Conservation (phyloP, 441 rosid species). For the Daphne laureola region DNA sequence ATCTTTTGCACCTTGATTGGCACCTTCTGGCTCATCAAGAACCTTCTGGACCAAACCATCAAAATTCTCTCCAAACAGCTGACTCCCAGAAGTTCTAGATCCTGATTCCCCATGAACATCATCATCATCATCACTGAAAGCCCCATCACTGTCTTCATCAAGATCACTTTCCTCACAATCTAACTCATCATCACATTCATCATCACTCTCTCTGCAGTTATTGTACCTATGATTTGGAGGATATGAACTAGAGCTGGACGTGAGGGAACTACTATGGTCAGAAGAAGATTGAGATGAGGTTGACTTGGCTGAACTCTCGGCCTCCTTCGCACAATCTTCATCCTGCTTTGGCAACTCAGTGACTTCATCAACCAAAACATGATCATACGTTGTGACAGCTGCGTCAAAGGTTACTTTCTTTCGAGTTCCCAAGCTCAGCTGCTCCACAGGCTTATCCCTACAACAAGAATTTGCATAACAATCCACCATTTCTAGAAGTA, state of each 20-base stretch:
- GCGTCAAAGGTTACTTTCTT: slow-evolving; percentile 80
- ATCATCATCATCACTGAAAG: slow-evolving; percentile 31
- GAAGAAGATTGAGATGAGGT: slow-evolving; percentile 39
- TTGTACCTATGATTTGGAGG: slow-evolving; percentile 74
- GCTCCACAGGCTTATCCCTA: slow-evolving; percentile 36
- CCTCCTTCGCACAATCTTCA: slow-evolving; percentile 13
- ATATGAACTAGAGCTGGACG: slow-evolving; percentile 36
- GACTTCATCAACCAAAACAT: slow-evolving; percentile 28
- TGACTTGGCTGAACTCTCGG: slow-evolving; percentile 20
- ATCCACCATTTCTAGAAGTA: not conserved
- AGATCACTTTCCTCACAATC: slow-evolving; percentile 49
- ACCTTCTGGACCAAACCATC: slow-evolving; percentile 23
- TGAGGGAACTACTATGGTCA: slow-evolving; percentile 37
- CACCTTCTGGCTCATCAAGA: slow-evolving; percentile 16
- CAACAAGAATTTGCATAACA: slow-evolving; percentile 4
- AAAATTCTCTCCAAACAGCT: slow-evolving; percentile 22
- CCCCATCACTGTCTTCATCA: slow-evolving; percentile 33
- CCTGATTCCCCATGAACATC: slow-evolving; percentile 26
- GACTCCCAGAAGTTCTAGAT: slow-evolving; percentile 11
- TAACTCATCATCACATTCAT: slow-evolving; percentile 42
- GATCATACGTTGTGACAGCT: slow-evolving; percentile 56
- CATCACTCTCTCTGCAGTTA: slow-evolving; percentile 87
- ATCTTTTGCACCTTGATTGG: slow-evolving; percentile 33
- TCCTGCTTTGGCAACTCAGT: slow-evolving; percentile 18
- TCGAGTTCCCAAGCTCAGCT: slow-evolving; percentile 25